These are phyloP conservation scores for Wallacemonas rigidus DNA, from an alignment of 208 protist genomes.

Conservation along the genomic window DNA sequence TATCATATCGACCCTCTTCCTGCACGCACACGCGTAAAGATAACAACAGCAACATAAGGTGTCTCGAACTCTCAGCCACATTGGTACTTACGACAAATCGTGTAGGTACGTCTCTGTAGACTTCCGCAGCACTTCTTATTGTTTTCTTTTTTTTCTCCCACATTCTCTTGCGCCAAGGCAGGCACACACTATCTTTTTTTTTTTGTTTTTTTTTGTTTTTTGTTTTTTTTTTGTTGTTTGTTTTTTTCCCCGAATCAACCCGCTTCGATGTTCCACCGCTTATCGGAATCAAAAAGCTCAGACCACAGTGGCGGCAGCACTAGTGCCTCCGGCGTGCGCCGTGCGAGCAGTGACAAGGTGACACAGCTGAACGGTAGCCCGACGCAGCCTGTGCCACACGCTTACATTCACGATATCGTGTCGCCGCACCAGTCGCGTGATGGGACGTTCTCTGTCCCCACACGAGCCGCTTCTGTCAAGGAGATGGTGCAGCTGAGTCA, in stretches of 20 bases:
- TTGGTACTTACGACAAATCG: too few relatives aligned
- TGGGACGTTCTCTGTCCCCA: too few relatives aligned
- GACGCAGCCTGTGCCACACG: too few relatives aligned
- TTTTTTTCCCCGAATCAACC: neutral
- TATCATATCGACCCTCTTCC: too few relatives aligned
- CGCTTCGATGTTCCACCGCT: neutral
- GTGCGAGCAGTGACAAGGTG: neutral
- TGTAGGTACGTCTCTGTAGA: too few relatives aligned
- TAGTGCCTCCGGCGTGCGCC: neutral
- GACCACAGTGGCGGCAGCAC: too few relatives aligned
- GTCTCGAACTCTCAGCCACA: too few relatives aligned
- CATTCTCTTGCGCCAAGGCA: neutral
- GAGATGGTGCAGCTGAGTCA: neutral
- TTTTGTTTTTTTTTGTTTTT: constrained; percentile 17
- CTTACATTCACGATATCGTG: too few relatives aligned
- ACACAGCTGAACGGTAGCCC: neutral
- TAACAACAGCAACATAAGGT: too few relatives aligned
- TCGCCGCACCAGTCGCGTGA: too few relatives aligned
- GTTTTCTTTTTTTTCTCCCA: neutral
- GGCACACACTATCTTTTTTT: neutral
- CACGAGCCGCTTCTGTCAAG: neutral
- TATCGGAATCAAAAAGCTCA: neutral
- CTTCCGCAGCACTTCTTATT: neutral
- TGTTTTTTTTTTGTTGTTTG: constrained; percentile 8
- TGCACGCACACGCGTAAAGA: too few relatives aligned